Conservation (phyloP, 345 rosid species). For the Arabis hirsuta region DNA sequence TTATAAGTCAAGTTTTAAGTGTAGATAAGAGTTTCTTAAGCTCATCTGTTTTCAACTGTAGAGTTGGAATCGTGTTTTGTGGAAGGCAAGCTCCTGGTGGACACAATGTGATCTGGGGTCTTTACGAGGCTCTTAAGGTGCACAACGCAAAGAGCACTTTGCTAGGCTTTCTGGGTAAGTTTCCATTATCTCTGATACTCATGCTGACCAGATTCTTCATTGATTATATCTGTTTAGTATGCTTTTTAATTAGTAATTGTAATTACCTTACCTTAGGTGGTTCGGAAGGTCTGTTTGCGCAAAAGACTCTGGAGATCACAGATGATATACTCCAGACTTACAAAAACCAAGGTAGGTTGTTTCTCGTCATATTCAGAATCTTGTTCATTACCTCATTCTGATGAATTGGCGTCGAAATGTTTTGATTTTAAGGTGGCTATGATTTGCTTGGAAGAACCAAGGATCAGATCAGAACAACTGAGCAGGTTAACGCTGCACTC, state of each 20-base stretch:
- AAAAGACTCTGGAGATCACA: constrained; percentile 84
- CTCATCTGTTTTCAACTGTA: constrained; percentile 35
- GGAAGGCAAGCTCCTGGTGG: constrained; percentile 99
- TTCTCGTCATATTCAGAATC: constrained; percentile 25
- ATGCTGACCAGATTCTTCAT: background rate
- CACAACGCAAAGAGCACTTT: constrained; percentile 77
- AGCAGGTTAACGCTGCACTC: constrained; percentile 90
- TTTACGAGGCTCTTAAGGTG: constrained; percentile 71
- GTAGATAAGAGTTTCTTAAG: too few species aligned
- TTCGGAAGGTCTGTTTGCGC: constrained; percentile 95
- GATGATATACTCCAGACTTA: constrained; percentile 79
- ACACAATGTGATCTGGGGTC: constrained; percentile 97
- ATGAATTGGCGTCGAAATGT: constrained; percentile 21
- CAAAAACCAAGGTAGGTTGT: constrained; percentile 87
- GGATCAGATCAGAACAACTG: constrained; percentile 96
- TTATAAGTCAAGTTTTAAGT: background rate
- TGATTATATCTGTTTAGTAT: background rate
- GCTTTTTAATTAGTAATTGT: background rate
- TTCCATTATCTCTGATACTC: constrained; percentile 5
- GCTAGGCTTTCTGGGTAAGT: constrained; percentile 87
- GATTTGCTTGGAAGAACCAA: constrained; percentile 95
- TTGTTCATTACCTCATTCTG: constrained; percentile 25
- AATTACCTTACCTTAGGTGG: constrained; percentile 63
- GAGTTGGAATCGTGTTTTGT: constrained; percentile 92
- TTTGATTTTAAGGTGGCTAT: constrained; percentile 73